Evolutionary conservation across 2,329 filamentous ascomycete species (phyloP), one percentile per base, ranked within the genome.

Genomic region (Raffaelea ambrosiae): DNA sequence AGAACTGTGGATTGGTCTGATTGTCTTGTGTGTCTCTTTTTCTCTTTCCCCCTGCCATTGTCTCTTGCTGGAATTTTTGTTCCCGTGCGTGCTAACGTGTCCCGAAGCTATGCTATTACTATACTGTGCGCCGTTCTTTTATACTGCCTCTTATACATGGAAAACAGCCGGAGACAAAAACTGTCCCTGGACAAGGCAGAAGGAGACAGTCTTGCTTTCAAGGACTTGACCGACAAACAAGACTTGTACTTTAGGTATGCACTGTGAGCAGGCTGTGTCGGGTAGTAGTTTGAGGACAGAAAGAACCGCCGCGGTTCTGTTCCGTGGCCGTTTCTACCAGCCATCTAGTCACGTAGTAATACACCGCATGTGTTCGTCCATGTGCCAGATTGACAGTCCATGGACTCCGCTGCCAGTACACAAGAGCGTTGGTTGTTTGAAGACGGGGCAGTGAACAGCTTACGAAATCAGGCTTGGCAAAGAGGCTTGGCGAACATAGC

Each of bases 161-260:
- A 82, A 49, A 87, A 87, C 53, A 70, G 60, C 42, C 70, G 77
- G 43, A 70, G 71, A 19, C 53, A n/a, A n/a, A n/a, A 51, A 1
- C 36, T 79, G 7, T 61, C 71, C 0, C 56, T 77, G 7, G 73
- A 85, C 53, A 78, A 84, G 52, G 61, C 66, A 14, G 81, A 86
- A 56, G 69, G 79, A 45, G 83, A 78, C 42, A 78, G 78, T 54
- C 58, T 83, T 45, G 82, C 81, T 0, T 87, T 86, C 50, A 71
- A 78, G 47, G 82, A 86, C 58, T 61, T 85, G 53, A 86, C 83
- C 0, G 83, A 86, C 54, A 79, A 77, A 59, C 69, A 86, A 61
- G 86, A 86, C 54, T 72, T 73, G 1, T 81, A 81, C 57, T 86
- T 86, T 55, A 67, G 73, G 55, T 86, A 86, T 53, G 75, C 73